Percentiles rank a stretch among this genome's conserved stretches.
Conservation (phyloP, 768 basidiomycete genomes). For the Hemileccinum impolitum region DNA sequence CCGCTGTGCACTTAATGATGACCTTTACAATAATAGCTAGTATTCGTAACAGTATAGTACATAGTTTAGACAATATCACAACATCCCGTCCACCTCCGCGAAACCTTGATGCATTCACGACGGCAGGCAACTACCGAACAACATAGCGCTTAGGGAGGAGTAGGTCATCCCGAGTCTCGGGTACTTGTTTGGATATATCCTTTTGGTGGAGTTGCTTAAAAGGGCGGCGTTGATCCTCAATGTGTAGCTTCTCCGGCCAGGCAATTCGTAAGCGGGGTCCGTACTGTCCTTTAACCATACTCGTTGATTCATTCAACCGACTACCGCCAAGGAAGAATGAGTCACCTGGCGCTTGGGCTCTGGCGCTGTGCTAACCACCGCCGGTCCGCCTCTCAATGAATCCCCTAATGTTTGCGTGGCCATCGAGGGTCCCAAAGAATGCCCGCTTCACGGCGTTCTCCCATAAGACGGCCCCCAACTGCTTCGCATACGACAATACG, state of each 20-base stretch:
- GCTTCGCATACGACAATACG: slow-evolving; percentile 80
- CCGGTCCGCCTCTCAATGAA: slow-evolving; percentile 74
- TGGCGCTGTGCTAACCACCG: slow-evolving; percentile 23
- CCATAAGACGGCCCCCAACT: slow-evolving; percentile 81
- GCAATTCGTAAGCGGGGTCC: background rate
- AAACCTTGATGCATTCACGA: background rate
- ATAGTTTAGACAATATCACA: background rate
- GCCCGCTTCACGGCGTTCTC: slow-evolving; percentile 69
- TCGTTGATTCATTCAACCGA: slow-evolving; percentile 4
- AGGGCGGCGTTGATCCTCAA: slow-evolving; percentile 13
- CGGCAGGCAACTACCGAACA: slow-evolving; percentile 4
- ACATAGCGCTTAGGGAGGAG: slow-evolving; percentile 2
- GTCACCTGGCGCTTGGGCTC: background rate
- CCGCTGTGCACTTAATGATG: slow-evolving; percentile 12
- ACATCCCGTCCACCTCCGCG: background rate
- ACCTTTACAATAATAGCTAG: slow-evolving; percentile 11
- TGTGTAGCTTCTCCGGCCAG: background rate
- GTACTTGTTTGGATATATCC: background rate
- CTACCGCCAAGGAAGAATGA: slow-evolving; percentile 3
- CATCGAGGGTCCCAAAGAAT: slow-evolving; percentile 80
- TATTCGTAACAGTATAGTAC: slow-evolving; percentile 1
- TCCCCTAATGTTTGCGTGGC: slow-evolving; percentile 72
- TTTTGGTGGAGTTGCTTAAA: background rate
- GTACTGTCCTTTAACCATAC: background rate
- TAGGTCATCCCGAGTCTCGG: slow-evolving; percentile 17